Percentiles rank a stretch among this genome's conserved stretches.
phyloP scores from a whole-genome alignment of 371 early-diverging fungal genomes.

The Funneliformis caledonium region DNA sequence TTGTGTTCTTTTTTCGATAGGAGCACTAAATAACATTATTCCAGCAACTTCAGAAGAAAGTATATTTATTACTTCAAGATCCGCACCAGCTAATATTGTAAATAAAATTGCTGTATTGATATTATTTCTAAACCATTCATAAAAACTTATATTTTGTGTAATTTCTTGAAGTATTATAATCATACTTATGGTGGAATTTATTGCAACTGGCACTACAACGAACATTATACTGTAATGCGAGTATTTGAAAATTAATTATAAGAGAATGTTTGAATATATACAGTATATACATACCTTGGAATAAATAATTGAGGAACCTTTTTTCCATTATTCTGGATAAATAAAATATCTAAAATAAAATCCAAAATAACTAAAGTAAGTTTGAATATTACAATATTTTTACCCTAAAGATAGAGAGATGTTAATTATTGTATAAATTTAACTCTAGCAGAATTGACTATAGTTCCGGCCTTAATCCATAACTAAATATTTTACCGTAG shows the following conservation, averaged over 20 bases:
- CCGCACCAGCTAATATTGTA: neutral
- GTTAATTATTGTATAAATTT: too few species aligned
- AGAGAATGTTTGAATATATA: neutral
- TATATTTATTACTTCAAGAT: constrained; percentile 6
- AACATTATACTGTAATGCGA: neutral
- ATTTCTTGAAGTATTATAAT: constrained; percentile 15
- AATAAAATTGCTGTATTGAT: neutral
- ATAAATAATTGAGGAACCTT: constrained; percentile 9
- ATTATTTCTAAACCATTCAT: constrained; percentile 1
- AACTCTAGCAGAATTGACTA: too few species aligned
- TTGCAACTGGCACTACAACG: neutral
- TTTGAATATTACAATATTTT: constrained; percentile 10
- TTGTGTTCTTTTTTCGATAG: neutral
- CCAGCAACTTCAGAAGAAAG: neutral
- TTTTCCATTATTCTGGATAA: constrained; percentile 16
- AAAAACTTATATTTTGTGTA: neutral
- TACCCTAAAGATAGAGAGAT: neutral
- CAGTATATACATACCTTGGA: constrained; percentile 18
- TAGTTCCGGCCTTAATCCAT: too few species aligned
- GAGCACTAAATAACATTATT: constrained; percentile 2
- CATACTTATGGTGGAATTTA: neutral
- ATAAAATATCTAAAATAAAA: constrained; percentile 15
- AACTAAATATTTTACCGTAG: neutral
- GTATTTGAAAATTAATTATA: neutral
- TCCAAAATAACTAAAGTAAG: neutral